phyloP scores from a whole-genome alignment of 768 basidiomycete genomes.

The Hortiboletus flavorubellus region DNA sequence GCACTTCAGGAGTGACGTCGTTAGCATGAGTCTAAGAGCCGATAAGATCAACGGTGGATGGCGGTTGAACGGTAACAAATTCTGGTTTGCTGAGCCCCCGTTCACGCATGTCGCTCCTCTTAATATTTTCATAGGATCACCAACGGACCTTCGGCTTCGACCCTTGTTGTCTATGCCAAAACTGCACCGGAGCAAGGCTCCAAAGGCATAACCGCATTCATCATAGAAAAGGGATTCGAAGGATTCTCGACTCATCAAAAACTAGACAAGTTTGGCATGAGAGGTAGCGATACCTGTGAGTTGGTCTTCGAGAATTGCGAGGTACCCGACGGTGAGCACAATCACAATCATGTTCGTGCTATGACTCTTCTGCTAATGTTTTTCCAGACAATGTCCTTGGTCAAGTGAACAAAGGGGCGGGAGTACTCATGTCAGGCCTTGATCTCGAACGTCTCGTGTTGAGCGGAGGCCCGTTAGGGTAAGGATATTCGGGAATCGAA shows the following conservation, averaged over 20 bases:
- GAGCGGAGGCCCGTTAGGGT: constrained; percentile 91
- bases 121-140: constrained; percentile 68
- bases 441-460: constrained; percentile 91
- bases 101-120: not conserved
- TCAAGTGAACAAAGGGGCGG: constrained; percentile 70
- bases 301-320: constrained; percentile 88
- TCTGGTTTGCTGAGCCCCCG: constrained; percentile 55
- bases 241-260: constrained; percentile 91
- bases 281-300: constrained; percentile 94
- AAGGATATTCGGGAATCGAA: constrained; percentile 13
- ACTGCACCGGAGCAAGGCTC: constrained; percentile 72
- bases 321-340: constrained; percentile 74
- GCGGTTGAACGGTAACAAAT: constrained; percentile 85
- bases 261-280: constrained; percentile 95
- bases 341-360: not conserved
- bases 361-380: not conserved
- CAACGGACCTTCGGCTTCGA: constrained; percentile 89
- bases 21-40: constrained; percentile 85
- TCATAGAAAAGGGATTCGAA: constrained; percentile 76
- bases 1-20: constrained; percentile 68
- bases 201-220: constrained; percentile 90
- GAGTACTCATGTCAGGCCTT: constrained; percentile 91
- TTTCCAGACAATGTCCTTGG: constrained; percentile 79
- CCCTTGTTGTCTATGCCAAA: constrained; percentile 91
- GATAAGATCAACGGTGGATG: constrained; percentile 76